Base-by-base conservation (phyloP, 805 yeast species). In the Candida anglica region DNA sequence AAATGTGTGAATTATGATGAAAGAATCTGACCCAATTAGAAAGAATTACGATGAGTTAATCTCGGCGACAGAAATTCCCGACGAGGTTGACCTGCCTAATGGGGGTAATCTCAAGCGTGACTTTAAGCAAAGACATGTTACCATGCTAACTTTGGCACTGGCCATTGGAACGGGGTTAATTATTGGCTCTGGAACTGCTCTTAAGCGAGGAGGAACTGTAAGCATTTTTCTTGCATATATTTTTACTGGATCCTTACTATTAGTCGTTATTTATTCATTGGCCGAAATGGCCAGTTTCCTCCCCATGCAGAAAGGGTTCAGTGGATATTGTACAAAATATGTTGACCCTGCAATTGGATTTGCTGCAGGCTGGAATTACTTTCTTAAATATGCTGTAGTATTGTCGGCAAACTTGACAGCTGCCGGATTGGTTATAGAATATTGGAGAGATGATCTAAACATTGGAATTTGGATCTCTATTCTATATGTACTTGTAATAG, bases 341-440 rank as follows among this genome's bases (percentile, higher is more conserved):
- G 52, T 61, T n/a, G 64, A 58, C 35, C 63, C 63, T 1, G 63
- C 64, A 19, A 43, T 60, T 41, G 68, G 64, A 2, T 58, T 60
- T 42, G 58, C 64, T 22, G 47, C 52, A 37, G 50, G 59, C 9
- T 44, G 57, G 24, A 56, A 57, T 23, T 59, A 59, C 40, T 60
- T 62, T 21, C 36, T 60, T 39, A 63, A 57, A 40, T 60, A 63
- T 59, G 41, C 59, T 27, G 56, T 60, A n/a, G 54, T 57, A 4
- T 43, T 59, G 36, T 58, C 56, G 41, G 54, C 62, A 3, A 44
- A 58, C 28, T 44, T 58, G 27, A 52, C 48, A n/a, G 66, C 61
- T 1, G 48, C 54, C 29, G 58, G 63, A 2, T 43, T 54, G 5
- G 48, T 58, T 8, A 48, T 58, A 17, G 35, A 46, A 6, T 60